Base-by-base conservation (phyloP, 169 alveolate genomes). In the Cryptosporidium tyzzeri region DNA sequence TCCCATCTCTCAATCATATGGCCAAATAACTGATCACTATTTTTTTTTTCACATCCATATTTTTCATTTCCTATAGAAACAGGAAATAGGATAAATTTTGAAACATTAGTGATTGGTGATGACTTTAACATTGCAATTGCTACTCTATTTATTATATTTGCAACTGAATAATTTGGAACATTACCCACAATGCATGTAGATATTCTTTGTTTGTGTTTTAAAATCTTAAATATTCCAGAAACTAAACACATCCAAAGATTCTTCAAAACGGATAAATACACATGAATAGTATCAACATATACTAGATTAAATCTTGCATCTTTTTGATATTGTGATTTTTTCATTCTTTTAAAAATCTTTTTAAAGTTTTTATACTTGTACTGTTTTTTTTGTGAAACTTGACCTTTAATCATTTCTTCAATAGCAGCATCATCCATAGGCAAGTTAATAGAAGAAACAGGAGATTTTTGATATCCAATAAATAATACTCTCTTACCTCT, bases 1-100 rank as follows among this genome's bases (percentile, higher is more conserved):
- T 80, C 89, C 89, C 89, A 80, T 50, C 89, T 80, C 23, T 80
- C 89, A 48, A 80, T 67, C 75, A 80, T 62, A 26, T 80, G 89
- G 10, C 89, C 89, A 31, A 62, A 65, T 39, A 80, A 50, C 16
- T 80, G 89, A 41, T 80, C 89, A 62, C 55, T 62, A 29, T 59
- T 23, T 35, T 65, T 26, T 41, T 80, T 75, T 0, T 37, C 51
- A n/a, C 89, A 80, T 39, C 89, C 89, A 62, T 80, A 80, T 26
- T 67, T 80, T 48, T 80, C 89, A 50, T 80, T 80, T 26, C 89
- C 89, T 12, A 80, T 65, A 61, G 89, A 23, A 29, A 80, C 74
- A 10, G 89, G 89, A 29, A 80, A 80, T 48, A 80, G 62, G 12
- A 80, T 41, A 37, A 59, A 80, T n/a, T 65, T 80, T 1, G 89